Base-by-base conservation (phyloP, 768 basidiomycete genomes). In the Mycena alexandri region DNA sequence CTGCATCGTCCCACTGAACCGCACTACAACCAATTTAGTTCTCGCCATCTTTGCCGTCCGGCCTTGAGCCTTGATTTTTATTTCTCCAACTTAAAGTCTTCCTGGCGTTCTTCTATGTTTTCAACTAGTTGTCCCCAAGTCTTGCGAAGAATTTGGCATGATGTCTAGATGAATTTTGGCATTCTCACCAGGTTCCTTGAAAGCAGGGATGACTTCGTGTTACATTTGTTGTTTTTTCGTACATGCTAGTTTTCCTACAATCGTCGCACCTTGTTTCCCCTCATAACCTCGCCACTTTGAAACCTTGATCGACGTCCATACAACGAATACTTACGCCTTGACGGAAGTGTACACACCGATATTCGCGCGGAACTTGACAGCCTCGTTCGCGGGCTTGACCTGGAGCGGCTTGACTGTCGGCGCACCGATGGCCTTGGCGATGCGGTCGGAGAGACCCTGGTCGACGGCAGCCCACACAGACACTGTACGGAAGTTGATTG, bases 401-500 rank as follows among this genome's bases (percentile, higher is more conserved):
- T 80, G 71, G 57, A 94, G 81, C 14, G 93, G 92, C 58, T 78
- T 69, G n/a, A 89, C 90, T 3, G 79, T 73, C 2, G 87, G 80
- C 53, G 86, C 82, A 46, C 89, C 89, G 57, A 96, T 84, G 3
- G 88, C 92, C 72, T 85, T 86, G n/a, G 94, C 93, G 71, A 98
- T 84, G 67, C 92, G 86, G 78, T 93, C 88, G 5, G 89, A 90
- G 41, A 96, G 82, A 13, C 80, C 83, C 74, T 93, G 91, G 76
- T 92, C 87, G 63, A 98, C 89, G 56, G 87, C 88, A 46, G 93
- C 90, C 86, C 91, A 96, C 67, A 92, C 90, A 33, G 90, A 86
- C 43, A 94, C 92, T 93, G 58, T 3, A 19, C 29, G 42, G 46
- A 17, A 33, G 5, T 38, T 38, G 17, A 21, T 8, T 19, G 16